phyloP scores from a whole-genome alignment of 2,329 filamentous ascomycete genomes.

The Escovopsis sp. region DNA sequence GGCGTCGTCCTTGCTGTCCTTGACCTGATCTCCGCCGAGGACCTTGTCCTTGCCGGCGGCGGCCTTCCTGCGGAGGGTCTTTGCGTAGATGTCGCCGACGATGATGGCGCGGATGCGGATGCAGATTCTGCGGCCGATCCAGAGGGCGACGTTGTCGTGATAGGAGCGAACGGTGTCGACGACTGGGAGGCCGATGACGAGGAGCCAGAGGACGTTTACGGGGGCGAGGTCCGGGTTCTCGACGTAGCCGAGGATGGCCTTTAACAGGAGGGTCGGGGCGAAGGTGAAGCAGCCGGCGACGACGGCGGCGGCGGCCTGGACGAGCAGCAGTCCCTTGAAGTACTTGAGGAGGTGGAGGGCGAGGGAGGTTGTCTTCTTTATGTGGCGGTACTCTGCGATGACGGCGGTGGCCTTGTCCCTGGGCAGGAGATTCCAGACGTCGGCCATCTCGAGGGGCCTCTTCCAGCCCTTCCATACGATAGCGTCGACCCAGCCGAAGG shows the following conservation, averaged over 20 bases:
- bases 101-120: conserved; percentile 88
- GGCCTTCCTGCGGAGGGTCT: conserved; percentile 82
- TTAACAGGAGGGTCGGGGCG: conserved; percentile 77
- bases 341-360: conserved; percentile 70
- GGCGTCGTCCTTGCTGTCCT: conserved; percentile 17
- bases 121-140: conserved; percentile 88
- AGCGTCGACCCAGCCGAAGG: conserved; percentile 81
- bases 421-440: conserved; percentile 84
- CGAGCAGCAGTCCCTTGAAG: conserved; percentile 62
- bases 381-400: conserved; percentile 66
- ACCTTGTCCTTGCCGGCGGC: conserved; percentile 62
- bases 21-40: conserved; percentile 40
- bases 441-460: conserved; percentile 63
- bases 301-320: conserved; percentile 68
- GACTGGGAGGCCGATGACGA: conserved; percentile 77
- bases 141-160: conserved; percentile 73
- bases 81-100: conserved; percentile 93
- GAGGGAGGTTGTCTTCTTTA: conserved; percentile 68
- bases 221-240: conserved; percentile 65
- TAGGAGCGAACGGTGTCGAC: conserved; percentile 71
- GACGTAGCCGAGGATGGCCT: conserved; percentile 87
- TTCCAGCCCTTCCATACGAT: conserved; percentile 84
- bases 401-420: conserved; percentile 77
- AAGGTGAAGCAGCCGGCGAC: conserved; percentile 77
- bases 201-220: conserved; percentile 84